These are phyloP conservation scores for Didymosphaeria variabile DNA, from an alignment of 2,329 filamentous ascomycete genomes.

Conservation along the genomic window DNA sequence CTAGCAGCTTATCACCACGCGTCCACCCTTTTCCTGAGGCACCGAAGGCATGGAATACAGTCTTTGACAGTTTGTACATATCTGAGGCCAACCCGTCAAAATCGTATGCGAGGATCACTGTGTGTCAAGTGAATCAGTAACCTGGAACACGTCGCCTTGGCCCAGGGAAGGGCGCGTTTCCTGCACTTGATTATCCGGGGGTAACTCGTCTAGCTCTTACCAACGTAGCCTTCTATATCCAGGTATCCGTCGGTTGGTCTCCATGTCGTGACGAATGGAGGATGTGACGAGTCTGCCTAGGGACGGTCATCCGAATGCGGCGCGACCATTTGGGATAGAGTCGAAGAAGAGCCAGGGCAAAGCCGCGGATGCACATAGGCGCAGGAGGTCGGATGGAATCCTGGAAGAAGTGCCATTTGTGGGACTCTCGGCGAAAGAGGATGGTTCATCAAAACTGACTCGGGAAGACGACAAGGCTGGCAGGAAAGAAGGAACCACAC, in stretches of 20 bases:
- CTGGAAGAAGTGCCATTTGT: constrained; percentile 76
- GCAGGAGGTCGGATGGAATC: constrained; percentile 70
- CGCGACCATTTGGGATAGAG: constrained; percentile 17
- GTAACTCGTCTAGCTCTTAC: not conserved
- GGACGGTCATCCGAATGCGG: constrained; percentile 20
- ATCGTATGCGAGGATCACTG: not conserved
- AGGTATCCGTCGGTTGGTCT: not conserved
- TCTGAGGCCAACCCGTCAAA: constrained; percentile 1
- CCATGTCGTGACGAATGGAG: not conserved
- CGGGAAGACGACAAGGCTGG: constrained; percentile 16
- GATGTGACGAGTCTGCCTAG: constrained; percentile 10
- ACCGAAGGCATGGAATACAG: not conserved
- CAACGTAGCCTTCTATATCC: not conserved
- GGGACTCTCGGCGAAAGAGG: constrained; percentile 55
- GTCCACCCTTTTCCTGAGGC: not conserved
- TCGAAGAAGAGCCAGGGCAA: constrained; percentile 15
- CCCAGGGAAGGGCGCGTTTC: not conserved
- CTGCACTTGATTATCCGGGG: not conserved
- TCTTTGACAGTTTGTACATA: constrained; percentile 1
- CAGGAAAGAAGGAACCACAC: constrained; percentile 7
- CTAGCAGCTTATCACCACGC: constrained; percentile 19
- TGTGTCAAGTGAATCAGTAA: constrained; percentile 1
- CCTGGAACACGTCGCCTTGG: not conserved
- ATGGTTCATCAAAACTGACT: constrained; percentile 14
- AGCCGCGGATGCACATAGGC: constrained; percentile 49